Evolutionary conservation across 108 stramenopile species (phyloP), one percentile per base, ranked within the genome.

Genomic region (Cyclotella baltica): DNA sequence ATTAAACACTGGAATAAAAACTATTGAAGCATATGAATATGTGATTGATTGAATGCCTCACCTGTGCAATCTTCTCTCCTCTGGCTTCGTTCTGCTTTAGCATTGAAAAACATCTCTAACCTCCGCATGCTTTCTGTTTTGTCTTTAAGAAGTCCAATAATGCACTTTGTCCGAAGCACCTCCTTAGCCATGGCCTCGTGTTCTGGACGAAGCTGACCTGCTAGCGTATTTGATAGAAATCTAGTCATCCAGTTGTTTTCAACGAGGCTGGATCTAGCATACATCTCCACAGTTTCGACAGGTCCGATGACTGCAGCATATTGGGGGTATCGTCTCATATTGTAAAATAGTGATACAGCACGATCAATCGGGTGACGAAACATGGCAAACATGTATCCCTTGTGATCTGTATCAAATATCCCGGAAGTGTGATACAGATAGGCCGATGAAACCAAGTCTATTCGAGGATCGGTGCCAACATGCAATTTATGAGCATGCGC

Each of bases 211-310:
- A 74, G 34, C 73, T 51, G 16, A 27, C 79, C 67, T 25, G 70
- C 52, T 29, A 76, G 50, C 8, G 83, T 77, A 46, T 75, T 70
- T 28, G 78, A 72, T 46, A 88, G 58, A 48, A 75, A 76, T 19
- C 82, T 70, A 13, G 75, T 75, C 85, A 85, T 86, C 85, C 85
- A 86, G 73, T 88, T 86, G 58, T 77, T 72, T 48, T 86, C 85
- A 18, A 65, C 85, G 1, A 63, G 48, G 71, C 72, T 81, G 16
- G 80, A 81, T 47, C 67, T 61, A 4, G 75, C 61, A 58, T 87
- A 87, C 28, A 82, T 68, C 28, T 87, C 79, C 29, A 87, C 22
- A n/a, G 79, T 59, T 15, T 64, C 78, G 18, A 69, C 35, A 36
- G 36, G 37, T 35, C 56, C 67, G 19, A 78, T 43, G 8, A 73